Evolutionary conservation across 1,139 yeast genomes (phyloP).

Genomic region (Protomyces lactucae-debilis): DNA sequence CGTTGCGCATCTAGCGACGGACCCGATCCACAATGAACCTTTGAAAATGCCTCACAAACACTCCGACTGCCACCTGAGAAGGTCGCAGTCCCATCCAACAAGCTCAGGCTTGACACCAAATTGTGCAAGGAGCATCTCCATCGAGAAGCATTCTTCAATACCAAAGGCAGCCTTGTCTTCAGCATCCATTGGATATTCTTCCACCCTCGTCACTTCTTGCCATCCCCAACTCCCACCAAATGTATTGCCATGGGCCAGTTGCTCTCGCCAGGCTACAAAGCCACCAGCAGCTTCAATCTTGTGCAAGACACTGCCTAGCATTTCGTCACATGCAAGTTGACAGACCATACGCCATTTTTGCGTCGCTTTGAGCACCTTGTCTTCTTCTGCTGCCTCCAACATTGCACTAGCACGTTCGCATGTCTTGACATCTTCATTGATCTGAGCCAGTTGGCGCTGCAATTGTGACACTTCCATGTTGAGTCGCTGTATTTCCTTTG

Average conservation of each 20-base stretch:
- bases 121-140: slow-evolving; percentile 5
- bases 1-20: too few species aligned
- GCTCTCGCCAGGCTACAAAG: slow-evolving; percentile 5
- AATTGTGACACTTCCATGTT: not conserved
- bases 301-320: not conserved
- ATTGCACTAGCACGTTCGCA: slow-evolving; percentile 2
- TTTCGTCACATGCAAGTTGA: slow-evolving; percentile 3
- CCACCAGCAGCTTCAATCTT: slow-evolving; percentile 7
- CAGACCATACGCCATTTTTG: slow-evolving; percentile 7
- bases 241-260: not conserved
- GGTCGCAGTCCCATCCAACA: slow-evolving; percentile 11
- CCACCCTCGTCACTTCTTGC: not conserved
- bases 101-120: slow-evolving; percentile 2
- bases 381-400: not conserved
- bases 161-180: slow-evolving; percentile 9
- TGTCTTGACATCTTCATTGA: slow-evolving; percentile 1
- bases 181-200: not conserved
- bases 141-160: not conserved
- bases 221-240: not conserved
- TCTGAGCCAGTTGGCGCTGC: not conserved
- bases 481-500: not conserved
- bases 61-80: not conserved
- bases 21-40: too few species aligned
- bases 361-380: not conserved
- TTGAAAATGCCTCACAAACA: too few species aligned